These are phyloP conservation scores for Fusarium algeriense DNA, from an alignment of 2,329 filamentous ascomycete genomes.

Conservation along the genomic window DNA sequence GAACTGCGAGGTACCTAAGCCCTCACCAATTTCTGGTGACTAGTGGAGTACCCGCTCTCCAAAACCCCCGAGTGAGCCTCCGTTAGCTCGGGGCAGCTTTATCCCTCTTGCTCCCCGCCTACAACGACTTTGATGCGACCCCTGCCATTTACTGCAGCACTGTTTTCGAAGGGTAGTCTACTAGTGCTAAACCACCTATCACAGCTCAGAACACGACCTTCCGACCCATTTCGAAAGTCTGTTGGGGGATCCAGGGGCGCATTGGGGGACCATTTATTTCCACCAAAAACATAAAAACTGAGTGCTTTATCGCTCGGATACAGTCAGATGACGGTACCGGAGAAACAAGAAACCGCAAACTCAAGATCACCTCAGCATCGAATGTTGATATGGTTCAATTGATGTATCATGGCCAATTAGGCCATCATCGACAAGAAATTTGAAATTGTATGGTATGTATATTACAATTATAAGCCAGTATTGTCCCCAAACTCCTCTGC, in stretches of 20 bases:
- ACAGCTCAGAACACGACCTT: constrained; percentile 21
- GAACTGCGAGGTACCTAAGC: constrained; percentile 45
- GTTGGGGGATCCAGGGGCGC: constrained; percentile 44
- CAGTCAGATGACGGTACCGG: constrained; percentile 12
- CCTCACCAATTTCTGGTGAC: constrained; percentile 19
- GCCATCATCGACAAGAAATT: constrained; percentile 16
- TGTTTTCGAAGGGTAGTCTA: constrained; percentile 12
- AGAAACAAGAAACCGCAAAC: constrained; percentile 34
- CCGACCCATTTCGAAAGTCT: constrained; percentile 41
- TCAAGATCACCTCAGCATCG: neutral
- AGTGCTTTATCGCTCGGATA: constrained; percentile 14
- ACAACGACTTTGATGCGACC: constrained; percentile 23
- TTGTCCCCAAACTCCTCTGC: constrained; percentile 39
- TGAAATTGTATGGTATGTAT: constrained; percentile 36
- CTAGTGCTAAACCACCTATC: constrained; percentile 25
- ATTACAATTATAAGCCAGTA: constrained; percentile 49
- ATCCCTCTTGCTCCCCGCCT: constrained; percentile 44
- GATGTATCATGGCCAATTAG: neutral
- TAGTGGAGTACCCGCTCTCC: constrained; percentile 39
- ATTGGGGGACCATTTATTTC: constrained; percentile 42
- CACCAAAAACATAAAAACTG: constrained; percentile 22
- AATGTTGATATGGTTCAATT: constrained; percentile 1
- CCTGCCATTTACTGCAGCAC: constrained; percentile 30
- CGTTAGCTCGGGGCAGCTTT: constrained; percentile 49
- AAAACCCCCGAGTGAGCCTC: constrained; percentile 45